Percentiles rank a stretch among this genome's conserved stretches.
phyloP scores from a whole-genome alignment of 768 basidiomycete species.

The Cystobasidium onofrii region DNA sequence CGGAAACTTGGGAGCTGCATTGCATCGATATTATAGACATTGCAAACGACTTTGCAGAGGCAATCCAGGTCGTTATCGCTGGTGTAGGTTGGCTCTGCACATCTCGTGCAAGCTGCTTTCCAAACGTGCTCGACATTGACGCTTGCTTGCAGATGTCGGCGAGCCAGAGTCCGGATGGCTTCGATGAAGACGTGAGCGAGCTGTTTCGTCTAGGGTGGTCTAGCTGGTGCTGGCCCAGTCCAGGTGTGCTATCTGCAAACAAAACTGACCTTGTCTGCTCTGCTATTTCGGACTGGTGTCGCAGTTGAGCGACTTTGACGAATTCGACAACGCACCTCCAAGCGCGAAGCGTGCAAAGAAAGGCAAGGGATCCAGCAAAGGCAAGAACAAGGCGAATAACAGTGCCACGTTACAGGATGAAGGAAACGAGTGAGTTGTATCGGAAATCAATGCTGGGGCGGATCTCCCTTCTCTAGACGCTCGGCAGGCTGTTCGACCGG shows the following conservation, averaged over 20 bases:
- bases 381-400: not conserved
- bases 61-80: too few relatives aligned
- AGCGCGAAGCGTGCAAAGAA: not conserved
- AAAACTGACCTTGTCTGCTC: not conserved
- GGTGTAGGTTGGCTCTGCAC: not conserved
- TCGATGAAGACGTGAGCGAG: not conserved
- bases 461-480: not conserved
- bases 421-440: constrained; percentile 2
- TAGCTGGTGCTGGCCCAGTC: not conserved
- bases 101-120: too few relatives aligned
- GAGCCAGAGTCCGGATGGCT: not conserved
- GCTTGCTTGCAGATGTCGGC: not conserved
- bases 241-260: not conserved
- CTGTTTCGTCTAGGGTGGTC: not conserved
- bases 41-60: not conserved
- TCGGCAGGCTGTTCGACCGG: not conserved
- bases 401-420: not conserved
- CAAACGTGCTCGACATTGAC: not conserved
- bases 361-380: not conserved
- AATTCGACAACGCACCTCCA: not conserved
- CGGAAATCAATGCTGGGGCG: too few relatives aligned
- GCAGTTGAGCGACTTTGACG: not conserved
- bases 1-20: too few relatives aligned
- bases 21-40: too few relatives aligned
- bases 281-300: not conserved